Conservation (phyloP, 805 yeast species). For the Metahyphopichia silvanorum region DNA sequence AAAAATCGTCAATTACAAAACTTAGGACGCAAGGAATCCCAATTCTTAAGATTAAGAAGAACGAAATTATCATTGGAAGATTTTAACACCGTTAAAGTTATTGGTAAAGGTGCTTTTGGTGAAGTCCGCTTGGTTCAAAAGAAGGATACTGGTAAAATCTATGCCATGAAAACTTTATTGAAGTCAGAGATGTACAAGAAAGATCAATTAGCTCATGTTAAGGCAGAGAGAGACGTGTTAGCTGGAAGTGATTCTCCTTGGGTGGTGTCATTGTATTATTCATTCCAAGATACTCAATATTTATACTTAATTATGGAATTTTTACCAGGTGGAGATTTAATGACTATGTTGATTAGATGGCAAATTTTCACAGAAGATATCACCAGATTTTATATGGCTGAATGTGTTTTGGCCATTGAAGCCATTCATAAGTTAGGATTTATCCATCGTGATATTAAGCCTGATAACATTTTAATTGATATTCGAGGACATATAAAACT, state of each 20-base stretch:
- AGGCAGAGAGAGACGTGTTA: slow-evolving; percentile 92
- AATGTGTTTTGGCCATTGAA: slow-evolving; percentile 91
- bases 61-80: slow-evolving; percentile 81
- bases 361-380: slow-evolving; percentile 92
- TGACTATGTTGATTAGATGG: slow-evolving; percentile 96
- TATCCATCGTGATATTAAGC: slow-evolving; percentile 96
- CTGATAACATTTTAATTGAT: slow-evolving; percentile 90
- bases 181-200: slow-evolving; percentile 93
- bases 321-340: slow-evolving; percentile 78
- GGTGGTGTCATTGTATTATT: slow-evolving; percentile 80
- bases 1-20: slow-evolving; percentile 76
- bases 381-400: slow-evolving; percentile 91
- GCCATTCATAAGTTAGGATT: slow-evolving; percentile 91
- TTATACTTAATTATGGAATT: slow-evolving; percentile 79
- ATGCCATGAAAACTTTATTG: slow-evolving; percentile 89
- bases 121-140: slow-evolving; percentile 94
- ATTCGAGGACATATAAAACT: slow-evolving; percentile 68
- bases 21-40: slow-evolving; percentile 85
- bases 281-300: slow-evolving; percentile 76
- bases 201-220: slow-evolving; percentile 92
- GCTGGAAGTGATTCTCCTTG: slow-evolving; percentile 88
- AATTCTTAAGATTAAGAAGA: slow-evolving; percentile 78
- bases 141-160: slow-evolving; percentile 85
- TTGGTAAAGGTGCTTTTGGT: slow-evolving; percentile 98
- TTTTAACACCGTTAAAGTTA: slow-evolving; percentile 82